phyloP scores from a whole-genome alignment of 441 rosid species.

The Erodium chrysanthum region DNA sequence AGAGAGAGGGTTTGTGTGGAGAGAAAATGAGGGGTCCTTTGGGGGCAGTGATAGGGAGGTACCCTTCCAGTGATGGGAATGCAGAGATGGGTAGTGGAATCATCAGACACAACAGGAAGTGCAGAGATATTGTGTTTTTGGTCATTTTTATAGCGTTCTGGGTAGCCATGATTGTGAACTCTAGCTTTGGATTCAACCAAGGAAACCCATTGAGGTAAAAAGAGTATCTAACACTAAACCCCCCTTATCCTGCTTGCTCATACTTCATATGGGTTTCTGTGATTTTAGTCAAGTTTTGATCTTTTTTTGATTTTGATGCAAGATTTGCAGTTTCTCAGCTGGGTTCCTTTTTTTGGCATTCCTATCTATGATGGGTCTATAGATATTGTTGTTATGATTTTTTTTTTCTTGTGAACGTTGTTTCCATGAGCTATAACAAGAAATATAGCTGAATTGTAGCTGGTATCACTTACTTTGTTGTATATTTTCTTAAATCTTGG shows the following conservation, averaged over 20 bases:
- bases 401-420: not conserved
- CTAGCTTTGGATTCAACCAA: constrained; percentile 91
- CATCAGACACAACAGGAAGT: constrained; percentile 81
- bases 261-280: constrained; percentile 25
- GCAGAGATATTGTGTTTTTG: constrained; percentile 77
- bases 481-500: not conserved
- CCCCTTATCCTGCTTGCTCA: constrained; percentile 12
- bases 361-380: not conserved
- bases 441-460: not conserved
- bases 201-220: constrained; percentile 78
- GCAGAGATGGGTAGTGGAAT: constrained; percentile 53
- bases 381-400: not conserved
- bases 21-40: constrained; percentile 69
- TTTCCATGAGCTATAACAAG: not conserved
- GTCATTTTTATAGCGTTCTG: constrained; percentile 76
- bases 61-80: constrained; percentile 82
- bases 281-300: constrained; percentile 15
- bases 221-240: not conserved
- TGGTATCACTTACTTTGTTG: not conserved
- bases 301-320: constrained; percentile 10
- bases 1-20: not conserved
- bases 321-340: constrained; percentile 15
- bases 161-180: constrained; percentile 95
- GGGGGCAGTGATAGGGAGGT: constrained; percentile 81
- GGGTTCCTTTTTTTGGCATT: constrained; percentile 9